Base-by-base conservation (phyloP, 192 early-diverging fungal genomes). In the Gryganskiella cystojenkinii region DNA sequence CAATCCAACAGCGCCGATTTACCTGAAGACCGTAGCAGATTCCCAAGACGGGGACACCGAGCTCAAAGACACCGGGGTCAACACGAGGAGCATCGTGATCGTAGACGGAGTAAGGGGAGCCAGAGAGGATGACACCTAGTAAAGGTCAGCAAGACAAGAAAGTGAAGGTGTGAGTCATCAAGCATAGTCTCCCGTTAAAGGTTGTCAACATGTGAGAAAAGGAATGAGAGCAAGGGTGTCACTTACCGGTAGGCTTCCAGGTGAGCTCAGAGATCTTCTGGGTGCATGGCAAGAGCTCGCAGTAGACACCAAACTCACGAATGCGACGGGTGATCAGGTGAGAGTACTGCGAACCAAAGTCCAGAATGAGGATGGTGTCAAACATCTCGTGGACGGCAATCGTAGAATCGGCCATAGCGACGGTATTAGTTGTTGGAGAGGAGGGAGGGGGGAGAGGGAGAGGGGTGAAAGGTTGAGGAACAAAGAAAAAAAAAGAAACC, bases 271-370 rank as follows among this genome's bases (percentile, higher is more conserved):
- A 83, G 62, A 99, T 91, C 90, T 95, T 95, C 78, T 93, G 91
- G 66, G 95, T 99, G 88, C 98, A 99, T 43, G 98, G 96, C 49
- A 95, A 86, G 64, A 99, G 89, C 87, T 99, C 98, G 87, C 96
- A 98, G 89, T 99, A 99, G 57, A 99, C 94, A 62, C 98, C 98
- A 72, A 94, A 90, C 81, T 98, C 96, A 76, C 98, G 90, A 74
- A 99, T 88, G 60, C 98, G 91, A 40, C 96, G 89, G 45, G 96
- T 94, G 83, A 99, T 97, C 74, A 99, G 89, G 79, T 99, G 96
- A 15, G 96, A 96, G 86, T 97, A 98, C 85, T 99, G 98, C 34
- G 95, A 97, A 69, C 98, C 98, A 90, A 98, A 98, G 87, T 99
- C 98, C 65, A 99, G 88, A 84, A 99, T 99, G 67, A 99, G 91